Evolutionary conservation across 805 yeast genomes (phyloP).

Genomic region (Barnettozyma sucrosica): DNA sequence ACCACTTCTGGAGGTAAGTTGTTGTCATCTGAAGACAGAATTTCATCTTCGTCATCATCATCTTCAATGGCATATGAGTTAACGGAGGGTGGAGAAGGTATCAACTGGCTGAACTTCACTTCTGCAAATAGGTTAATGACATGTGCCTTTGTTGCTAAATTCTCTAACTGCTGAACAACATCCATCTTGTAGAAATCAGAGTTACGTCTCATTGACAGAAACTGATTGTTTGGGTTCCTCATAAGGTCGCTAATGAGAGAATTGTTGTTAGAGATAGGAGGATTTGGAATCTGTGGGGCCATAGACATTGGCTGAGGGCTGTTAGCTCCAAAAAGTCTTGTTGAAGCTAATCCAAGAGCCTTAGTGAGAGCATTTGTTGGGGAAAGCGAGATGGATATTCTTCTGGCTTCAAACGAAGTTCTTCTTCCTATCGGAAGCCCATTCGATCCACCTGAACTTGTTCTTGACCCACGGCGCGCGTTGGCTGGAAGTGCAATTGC

Average conservation of each 20-base stretch:
- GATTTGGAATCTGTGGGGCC: conserved; percentile 5
- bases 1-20: conserved; percentile 53
- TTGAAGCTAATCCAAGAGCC: conserved; percentile 84
- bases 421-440: conserved; percentile 36
- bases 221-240: conserved; percentile 12
- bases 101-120: conserved; percentile 78
- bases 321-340: conserved; percentile 66
- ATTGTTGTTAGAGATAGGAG: conserved; percentile 7
- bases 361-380: conserved; percentile 87
- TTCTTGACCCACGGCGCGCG: conserved; percentile 36
- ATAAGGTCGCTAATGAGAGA: conserved; percentile 10
- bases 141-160: conserved; percentile 83
- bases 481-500: conserved; percentile 35
- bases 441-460: conserved; percentile 41
- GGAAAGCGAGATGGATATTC: conserved; percentile 57
- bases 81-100: conserved; percentile 53
- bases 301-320: conserved; percentile 11
- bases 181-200: conserved; percentile 18
- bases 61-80: conserved; percentile 32
- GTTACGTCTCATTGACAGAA: conserved; percentile 4
- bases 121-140: conserved; percentile 87
- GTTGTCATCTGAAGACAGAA: conserved; percentile 13
- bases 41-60: conserved; percentile 31
- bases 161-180: conserved; percentile 50
- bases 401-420: conserved; percentile 48